Conservation (phyloP, 208 protist genomes). For the Trypanosoma vivax region DNA sequence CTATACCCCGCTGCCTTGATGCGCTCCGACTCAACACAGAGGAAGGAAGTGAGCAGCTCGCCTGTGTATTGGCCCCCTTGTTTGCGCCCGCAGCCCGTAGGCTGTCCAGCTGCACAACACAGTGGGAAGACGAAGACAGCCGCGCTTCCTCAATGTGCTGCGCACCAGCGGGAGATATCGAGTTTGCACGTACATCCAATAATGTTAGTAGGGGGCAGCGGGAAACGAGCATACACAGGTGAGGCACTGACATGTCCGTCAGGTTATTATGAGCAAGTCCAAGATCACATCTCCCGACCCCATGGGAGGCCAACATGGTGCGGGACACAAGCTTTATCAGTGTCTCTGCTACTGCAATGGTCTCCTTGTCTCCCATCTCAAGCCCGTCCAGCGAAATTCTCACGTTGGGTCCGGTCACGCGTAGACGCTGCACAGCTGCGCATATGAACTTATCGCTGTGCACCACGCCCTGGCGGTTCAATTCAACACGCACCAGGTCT, state of each 20-base stretch:
- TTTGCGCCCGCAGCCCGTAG: not conserved
- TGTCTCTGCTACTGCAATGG: constrained; percentile 50
- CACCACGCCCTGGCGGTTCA: constrained; percentile 47
- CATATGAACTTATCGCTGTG: constrained; percentile 5
- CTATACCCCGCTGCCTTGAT: not conserved
- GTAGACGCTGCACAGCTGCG: constrained; percentile 1
- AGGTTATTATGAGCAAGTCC: constrained; percentile 30
- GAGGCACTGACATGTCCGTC: constrained; percentile 36
- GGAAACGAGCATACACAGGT: constrained; percentile 42
- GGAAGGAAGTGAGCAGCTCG: not conserved
- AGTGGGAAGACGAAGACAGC: not conserved
- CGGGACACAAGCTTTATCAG: constrained; percentile 35
- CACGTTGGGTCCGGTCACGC: constrained; percentile 5
- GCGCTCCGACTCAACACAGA: not conserved
- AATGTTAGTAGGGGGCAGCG: constrained; percentile 6
- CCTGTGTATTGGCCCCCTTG: not conserved
- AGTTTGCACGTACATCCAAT: constrained; percentile 4
- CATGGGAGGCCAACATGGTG: not conserved
- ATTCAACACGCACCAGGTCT: constrained; percentile 31
- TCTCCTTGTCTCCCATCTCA: constrained; percentile 37
- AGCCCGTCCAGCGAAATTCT: constrained; percentile 25
- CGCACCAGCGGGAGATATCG: not conserved
- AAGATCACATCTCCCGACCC: constrained; percentile 11
- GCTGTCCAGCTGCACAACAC: not conserved
- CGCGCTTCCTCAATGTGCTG: constrained; percentile 8